A percentile compares a stretch with the other conserved stretches of the same genome.
These are phyloP conservation scores for Keithomyces neogunnii DNA, from an alignment of 2,329 filamentous ascomycete genomes.

Conservation along the genomic window DNA sequence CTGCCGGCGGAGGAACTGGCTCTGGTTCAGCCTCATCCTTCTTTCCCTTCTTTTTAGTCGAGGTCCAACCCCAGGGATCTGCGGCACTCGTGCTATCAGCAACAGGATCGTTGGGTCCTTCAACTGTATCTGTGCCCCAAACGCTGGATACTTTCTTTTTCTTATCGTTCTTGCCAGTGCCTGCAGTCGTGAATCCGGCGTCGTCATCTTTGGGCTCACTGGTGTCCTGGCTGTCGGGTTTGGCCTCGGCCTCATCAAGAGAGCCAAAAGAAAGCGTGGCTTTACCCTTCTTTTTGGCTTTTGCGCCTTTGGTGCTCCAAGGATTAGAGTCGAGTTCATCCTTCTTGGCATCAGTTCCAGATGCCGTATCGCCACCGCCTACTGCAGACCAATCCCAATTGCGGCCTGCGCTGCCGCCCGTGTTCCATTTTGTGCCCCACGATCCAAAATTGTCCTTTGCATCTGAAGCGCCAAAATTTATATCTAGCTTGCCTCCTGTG, in stretches of 20 bases:
- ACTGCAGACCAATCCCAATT: constrained; percentile 34
- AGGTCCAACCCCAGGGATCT: constrained; percentile 28
- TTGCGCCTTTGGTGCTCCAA: constrained; percentile 38
- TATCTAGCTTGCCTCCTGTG: constrained; percentile 45
- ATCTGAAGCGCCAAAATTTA: constrained; percentile 42
- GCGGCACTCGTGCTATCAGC: constrained; percentile 14
- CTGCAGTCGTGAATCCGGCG: constrained; percentile 19
- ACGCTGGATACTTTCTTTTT: constrained; percentile 29
- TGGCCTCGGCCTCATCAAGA: constrained; percentile 32
- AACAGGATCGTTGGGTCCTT: constrained; percentile 20
- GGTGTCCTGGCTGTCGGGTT: constrained; percentile 26
- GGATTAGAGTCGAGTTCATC: constrained; percentile 36
- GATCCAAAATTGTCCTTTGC: constrained; percentile 40
- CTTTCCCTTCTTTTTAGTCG: constrained; percentile 33
- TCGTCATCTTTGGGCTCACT: constrained; percentile 19
- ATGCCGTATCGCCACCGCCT: constrained; percentile 13
- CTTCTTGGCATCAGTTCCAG: constrained; percentile 29
- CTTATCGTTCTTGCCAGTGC: constrained; percentile 30
- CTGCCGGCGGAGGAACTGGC: constrained; percentile 10
- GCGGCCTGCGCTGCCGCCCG: constrained; percentile 32
- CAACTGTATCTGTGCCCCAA: constrained; percentile 26
- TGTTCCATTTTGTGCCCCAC: constrained; percentile 54
- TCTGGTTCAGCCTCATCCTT: constrained; percentile 19
- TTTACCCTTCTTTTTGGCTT: constrained; percentile 44
- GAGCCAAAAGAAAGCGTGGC: constrained; percentile 38